Evolutionary conservation across 306 rosid species (phyloP).

Genomic region (Cucumis hystrix): DNA sequence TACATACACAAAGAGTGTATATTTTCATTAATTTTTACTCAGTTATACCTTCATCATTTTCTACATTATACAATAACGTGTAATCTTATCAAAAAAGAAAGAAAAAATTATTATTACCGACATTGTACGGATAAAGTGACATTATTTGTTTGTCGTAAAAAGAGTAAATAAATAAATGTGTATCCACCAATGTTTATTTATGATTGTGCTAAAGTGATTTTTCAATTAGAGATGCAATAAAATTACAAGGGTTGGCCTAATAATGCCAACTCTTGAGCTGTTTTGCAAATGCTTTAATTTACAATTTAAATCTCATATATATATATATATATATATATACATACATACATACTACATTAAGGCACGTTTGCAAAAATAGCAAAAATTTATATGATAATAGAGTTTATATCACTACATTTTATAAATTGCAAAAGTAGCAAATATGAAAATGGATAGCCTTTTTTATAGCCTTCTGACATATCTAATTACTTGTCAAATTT

Average conservation of each 20-base stretch:
- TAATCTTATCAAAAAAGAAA: neutral
- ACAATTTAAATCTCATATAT: no score
- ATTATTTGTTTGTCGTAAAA: neutral
- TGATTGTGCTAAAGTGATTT: neutral
- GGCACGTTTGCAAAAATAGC: no score
- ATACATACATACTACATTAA: no score
- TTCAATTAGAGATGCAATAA: neutral
- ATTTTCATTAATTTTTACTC: no score
- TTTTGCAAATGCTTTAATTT: neutral
- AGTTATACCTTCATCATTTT: neutral
- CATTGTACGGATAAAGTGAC: neutral
- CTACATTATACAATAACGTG: neutral
- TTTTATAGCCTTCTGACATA: no score
- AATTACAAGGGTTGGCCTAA: neutral
- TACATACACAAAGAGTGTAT: no score
- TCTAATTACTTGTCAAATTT: no score
- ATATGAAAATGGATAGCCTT: no score
- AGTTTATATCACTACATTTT: no score
- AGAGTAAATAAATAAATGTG: neutral
- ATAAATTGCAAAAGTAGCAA: no score
- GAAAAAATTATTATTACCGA: neutral
- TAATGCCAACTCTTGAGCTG: neutral
- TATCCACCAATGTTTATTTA: neutral
- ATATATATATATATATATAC: no score
- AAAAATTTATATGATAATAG: no score